phyloP scores from a whole-genome alignment of 2,329 filamentous ascomycete species.

The Colletotrichum sp. region DNA sequence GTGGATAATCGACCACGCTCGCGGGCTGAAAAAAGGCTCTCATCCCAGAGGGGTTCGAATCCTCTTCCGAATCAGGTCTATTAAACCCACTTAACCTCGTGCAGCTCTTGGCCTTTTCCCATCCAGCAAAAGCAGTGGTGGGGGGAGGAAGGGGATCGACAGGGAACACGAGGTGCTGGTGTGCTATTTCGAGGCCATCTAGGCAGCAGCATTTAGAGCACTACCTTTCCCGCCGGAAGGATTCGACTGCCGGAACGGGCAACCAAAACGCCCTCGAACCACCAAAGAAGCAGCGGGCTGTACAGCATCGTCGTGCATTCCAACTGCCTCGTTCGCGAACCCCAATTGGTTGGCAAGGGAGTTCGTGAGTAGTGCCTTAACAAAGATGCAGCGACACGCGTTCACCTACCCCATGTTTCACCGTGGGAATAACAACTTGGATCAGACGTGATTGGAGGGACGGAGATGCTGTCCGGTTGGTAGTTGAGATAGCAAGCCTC shows the following conservation, averaged over 20 bases:
- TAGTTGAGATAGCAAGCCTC: neutral
- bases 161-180: constrained; percentile 3
- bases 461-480: neutral
- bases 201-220: constrained; percentile 15
- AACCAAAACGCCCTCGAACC: neutral
- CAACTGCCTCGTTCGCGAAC: neutral
- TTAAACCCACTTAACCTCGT: neutral
- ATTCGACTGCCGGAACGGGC: neutral
- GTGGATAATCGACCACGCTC: neutral
- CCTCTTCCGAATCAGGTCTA: neutral
- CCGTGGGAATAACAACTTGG: neutral
- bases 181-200: constrained; percentile 2
- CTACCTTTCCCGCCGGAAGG: neutral
- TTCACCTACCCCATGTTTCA: neutral
- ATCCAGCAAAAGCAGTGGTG: neutral
- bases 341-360: neutral
- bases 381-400: neutral
- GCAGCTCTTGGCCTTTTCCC: neutral
- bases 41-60: neutral
- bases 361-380: neutral
- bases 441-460: neutral
- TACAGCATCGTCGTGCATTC: neutral
- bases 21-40: neutral
- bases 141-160: neutral
- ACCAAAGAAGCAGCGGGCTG: neutral